These are phyloP conservation scores for Kwoniella sp. DNA, from an alignment of 768 basidiomycete species.

Conservation along the genomic window DNA sequence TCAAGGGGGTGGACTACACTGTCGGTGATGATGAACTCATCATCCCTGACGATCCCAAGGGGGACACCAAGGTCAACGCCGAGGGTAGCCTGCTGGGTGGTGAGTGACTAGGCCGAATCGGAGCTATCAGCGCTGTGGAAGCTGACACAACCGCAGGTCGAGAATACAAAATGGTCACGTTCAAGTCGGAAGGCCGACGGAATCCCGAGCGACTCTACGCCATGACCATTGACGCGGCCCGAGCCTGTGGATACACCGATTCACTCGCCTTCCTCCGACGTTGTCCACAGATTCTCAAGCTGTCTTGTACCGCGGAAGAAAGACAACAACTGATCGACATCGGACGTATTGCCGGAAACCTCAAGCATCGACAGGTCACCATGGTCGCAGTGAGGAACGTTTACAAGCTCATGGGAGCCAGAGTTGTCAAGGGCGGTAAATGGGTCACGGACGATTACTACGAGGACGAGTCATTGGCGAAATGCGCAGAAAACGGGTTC, in stretches of 20 bases:
- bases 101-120: conserved; percentile 50
- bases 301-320: conserved; percentile 81
- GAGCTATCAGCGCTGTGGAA: conserved; percentile 7
- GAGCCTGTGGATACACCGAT: conserved; percentile 91
- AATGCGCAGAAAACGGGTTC: conserved; percentile 74
- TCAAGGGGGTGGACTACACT: conserved; percentile 68
- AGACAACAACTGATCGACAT: conserved; percentile 86
- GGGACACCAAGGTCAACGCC: conserved; percentile 84
- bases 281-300: conserved; percentile 82
- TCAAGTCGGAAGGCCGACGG: conserved; percentile 69
- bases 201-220: conserved; percentile 82
- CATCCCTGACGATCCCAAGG: conserved; percentile 75
- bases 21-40: conserved; percentile 87
- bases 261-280: conserved; percentile 97
- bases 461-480: conserved; percentile 73
- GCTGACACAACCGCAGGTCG: conserved; percentile 58
- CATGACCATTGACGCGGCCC: conserved; percentile 95
- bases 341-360: conserved; percentile 80
- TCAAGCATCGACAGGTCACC: conserved; percentile 87
- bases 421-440: conserved; percentile 78
- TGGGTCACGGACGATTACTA: conserved; percentile 97
- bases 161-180: conserved; percentile 81
- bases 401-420: conserved; percentile 89
- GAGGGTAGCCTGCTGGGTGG: conserved; percentile 80
- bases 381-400: conserved; percentile 87